Percentiles rank a stretch among this genome's conserved stretches.
Conservation (phyloP, 495 filamentous ascomycete species). For the Aspergillus bridgeri region DNA sequence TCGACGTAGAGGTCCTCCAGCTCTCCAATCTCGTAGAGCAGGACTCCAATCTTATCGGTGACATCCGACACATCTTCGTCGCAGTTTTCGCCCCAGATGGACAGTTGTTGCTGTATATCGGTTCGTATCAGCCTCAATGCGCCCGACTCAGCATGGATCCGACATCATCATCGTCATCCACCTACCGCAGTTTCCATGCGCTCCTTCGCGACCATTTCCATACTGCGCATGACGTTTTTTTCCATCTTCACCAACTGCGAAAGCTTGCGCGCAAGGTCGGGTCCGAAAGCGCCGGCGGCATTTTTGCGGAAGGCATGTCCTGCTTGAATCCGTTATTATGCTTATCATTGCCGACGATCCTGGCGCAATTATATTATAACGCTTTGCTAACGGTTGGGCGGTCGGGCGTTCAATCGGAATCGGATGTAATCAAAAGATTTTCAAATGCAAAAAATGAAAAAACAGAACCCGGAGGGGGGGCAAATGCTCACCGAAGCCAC, state of each 20-base stretch:
- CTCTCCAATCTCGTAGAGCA: conserved; percentile 98
- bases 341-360: conserved; percentile 26
- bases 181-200: conserved; percentile 96
- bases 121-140: conserved; percentile 12
- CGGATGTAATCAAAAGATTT: not conserved
- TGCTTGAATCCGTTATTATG: conserved; percentile 27
- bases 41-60: conserved; percentile 95
- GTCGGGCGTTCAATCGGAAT: conserved; percentile 7
- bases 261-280: conserved; percentile 95
- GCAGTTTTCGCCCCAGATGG: conserved; percentile 93
- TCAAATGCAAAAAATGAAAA: not conserved
- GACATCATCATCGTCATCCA: conserved; percentile 1
- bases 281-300: conserved; percentile 89
- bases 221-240: conserved; percentile 98
- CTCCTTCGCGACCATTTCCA: conserved; percentile 92
- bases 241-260: conserved; percentile 99
- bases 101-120: conserved; percentile 80
- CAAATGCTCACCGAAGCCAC: conserved; percentile 73
- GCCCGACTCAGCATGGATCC: not conserved
- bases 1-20: conserved; percentile 97
- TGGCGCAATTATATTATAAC: not conserved
- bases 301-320: conserved; percentile 93
- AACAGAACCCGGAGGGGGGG: too few species aligned
- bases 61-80: conserved; percentile 99
- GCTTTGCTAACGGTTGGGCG: not conserved